These are phyloP conservation scores for Cystoisospora suis DNA, from an alignment of 169 alveolate species.

Conservation along the genomic window DNA sequence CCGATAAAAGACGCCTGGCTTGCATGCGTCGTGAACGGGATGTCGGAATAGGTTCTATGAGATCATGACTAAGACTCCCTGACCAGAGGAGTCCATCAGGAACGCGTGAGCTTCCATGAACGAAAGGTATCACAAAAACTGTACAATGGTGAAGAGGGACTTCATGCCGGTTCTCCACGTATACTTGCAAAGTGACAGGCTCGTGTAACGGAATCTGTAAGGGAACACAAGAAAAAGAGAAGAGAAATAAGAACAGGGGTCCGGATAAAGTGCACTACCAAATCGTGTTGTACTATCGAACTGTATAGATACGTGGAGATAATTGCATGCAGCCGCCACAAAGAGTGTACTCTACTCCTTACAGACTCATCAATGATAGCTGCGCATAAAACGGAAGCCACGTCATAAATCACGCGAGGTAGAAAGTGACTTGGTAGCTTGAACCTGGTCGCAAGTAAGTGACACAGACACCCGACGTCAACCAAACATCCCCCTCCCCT, in stretches of 20 bases:
- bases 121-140: slow-evolving; percentile 28
- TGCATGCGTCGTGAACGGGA: neutral
- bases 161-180: slow-evolving; percentile 21
- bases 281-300: no score
- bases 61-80: neutral
- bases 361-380: no score
- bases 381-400: no score
- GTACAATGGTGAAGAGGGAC: neutral
- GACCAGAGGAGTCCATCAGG: slow-evolving; percentile 47
- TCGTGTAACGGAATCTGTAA: slow-evolving; percentile 25
- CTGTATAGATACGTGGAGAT: no score
- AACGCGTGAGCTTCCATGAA: neutral
- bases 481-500: no score
- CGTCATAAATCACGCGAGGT: no score
- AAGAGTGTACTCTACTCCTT: no score
- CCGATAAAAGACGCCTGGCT: neutral
- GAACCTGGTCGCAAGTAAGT: no score
- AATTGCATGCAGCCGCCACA: no score
- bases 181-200: slow-evolving; percentile 38
- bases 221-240: neutral
- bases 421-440: no score
- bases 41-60: slow-evolving; percentile 3
- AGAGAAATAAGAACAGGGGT: neutral
- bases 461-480: no score
- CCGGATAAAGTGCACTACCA: neutral